Conservation (phyloP, 371 early-diverging fungal genomes). For the Rhizopus arrhizus region DNA sequence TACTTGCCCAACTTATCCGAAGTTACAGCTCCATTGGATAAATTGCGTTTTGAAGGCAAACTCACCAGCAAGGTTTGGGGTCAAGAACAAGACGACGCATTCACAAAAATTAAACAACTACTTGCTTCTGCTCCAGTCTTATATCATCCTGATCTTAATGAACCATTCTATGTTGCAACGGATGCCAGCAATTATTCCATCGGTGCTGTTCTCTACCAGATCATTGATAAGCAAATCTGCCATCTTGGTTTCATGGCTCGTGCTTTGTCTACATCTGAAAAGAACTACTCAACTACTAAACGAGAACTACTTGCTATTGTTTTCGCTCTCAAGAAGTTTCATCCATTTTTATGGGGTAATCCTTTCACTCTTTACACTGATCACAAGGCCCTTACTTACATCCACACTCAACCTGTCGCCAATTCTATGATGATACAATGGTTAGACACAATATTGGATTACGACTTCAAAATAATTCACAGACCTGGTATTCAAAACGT, state of each 20-base stretch:
- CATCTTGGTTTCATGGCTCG: background rate
- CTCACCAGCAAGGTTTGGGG: too few species aligned
- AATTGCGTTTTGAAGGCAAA: too few species aligned
- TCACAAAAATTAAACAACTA: too few species aligned
- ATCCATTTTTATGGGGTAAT: constrained; percentile 27
- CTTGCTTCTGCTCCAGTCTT: too few species aligned
- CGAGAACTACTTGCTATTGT: constrained; percentile 10
- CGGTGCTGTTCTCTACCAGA: background rate
- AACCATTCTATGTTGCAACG: too few species aligned
- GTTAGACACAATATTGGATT: constrained; percentile 22
- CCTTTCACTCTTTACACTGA: constrained; percentile 18
- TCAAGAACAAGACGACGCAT: too few species aligned
- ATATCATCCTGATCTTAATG: too few species aligned
- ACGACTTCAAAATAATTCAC: constrained; percentile 18
- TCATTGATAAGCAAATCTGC: background rate
- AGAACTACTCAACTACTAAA: constrained; percentile 1
- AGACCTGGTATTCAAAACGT: constrained; percentile 25
- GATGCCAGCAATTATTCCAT: background rate
- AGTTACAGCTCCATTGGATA: too few species aligned
- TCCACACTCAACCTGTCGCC: constrained; percentile 13
- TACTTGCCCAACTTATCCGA: too few species aligned
- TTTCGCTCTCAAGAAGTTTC: constrained; percentile 24
- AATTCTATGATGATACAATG: constrained; percentile 18
- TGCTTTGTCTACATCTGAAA: background rate
- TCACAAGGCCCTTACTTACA: constrained; percentile 18